Base-by-base conservation (phyloP, 2,329 filamentous ascomycete species). In the Endocalyx cinctus region DNA sequence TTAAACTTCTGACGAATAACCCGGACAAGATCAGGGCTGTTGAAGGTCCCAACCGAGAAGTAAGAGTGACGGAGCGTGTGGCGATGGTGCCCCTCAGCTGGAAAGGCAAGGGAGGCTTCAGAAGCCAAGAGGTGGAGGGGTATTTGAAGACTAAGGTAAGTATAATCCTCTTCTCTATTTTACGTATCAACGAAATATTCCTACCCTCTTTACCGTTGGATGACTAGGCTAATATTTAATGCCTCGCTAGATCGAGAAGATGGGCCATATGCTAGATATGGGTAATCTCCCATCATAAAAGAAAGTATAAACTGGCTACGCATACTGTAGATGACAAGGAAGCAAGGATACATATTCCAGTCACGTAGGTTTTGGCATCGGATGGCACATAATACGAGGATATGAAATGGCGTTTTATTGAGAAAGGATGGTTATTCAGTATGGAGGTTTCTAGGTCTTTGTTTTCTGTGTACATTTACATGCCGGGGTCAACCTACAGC, bases 51-150 rank as follows among this genome's bases (percentile, higher is more conserved):
- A 86, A 86, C 45, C 70, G 88, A 10, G 90, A 98, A 63, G 73
- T 98, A 10, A 73, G 84, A 7, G 92, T 98, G 3, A 85, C 75
- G 46, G 90, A 97, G 62, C 69, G 92, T 28, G 89, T 98, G 10
- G 82, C 89, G 2, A 98, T 98, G 92, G 82, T 98, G 37, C 92
- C 92, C 4, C 58, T 97, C 40, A 89, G 87, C 8, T 98, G 92
- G 92, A 85, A 85, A 55, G 87, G 85, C 2, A 77, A 80, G 48
- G 82, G 82, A 25, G 92, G 92, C 0, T 87, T 97, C 42, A 77
- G 79, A 40, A 90, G 90, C 52, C 75, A 81, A 34, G 92, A 98
- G 63, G 85, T 97, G 29, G 87, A 95, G 50, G 88, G 86, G 6
- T 98, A 98, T 67, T 66, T 98, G 43, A 86, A 84, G 59, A 96